Base-by-base conservation (phyloP, 805 yeast species). In the Peterozyma toletana region DNA sequence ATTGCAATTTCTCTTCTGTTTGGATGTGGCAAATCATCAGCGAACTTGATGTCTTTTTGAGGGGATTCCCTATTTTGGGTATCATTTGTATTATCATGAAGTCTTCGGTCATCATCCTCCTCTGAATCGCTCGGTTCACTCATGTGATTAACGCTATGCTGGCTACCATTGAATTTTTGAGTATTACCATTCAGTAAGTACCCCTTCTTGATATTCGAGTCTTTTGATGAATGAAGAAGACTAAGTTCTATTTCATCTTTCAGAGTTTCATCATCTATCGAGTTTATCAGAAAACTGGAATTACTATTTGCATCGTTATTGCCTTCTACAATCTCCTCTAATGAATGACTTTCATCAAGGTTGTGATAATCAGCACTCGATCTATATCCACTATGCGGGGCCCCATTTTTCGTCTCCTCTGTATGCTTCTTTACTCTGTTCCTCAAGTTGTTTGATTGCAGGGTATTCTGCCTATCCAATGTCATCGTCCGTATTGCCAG, bases 21-120 rank as follows among this genome's bases (percentile, higher is more conserved):
- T 0, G 86, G 80, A 35, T 66, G 77, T 0, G 87, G 86, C 21
- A 83, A 63, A 39, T 63, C 64, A 7, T 58, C 62, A 2, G 77
- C 89, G 57, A 83, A 83, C 42, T 70, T 67, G 52, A 83, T 80
- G 31, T 72, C 73, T 16, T 18, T 39, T 21, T 21, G 30, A 33
- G 7, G 31, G 3, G 16, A 35, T 9, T 33, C 40, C 27, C 27
- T 21, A 7, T 21, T 33, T 5, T 1, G 7, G 15, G 11, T 17
- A n/a, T 35, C 27, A 17, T 38, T 21, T 14, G 37, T 37, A 7
- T 21, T 21, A 2, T 27, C 29, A 9, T 30, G 39, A 29, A 30
- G 39, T 30, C n/a, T n/a, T 17, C 30, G 35, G 17, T 49, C 52
- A 11, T 36, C 35, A 5, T 50, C 55, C 13, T 44, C 50, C 4